Evolutionary conservation across 208 protist species (phyloP).

Genomic region (Porcisia deanei): DNA sequence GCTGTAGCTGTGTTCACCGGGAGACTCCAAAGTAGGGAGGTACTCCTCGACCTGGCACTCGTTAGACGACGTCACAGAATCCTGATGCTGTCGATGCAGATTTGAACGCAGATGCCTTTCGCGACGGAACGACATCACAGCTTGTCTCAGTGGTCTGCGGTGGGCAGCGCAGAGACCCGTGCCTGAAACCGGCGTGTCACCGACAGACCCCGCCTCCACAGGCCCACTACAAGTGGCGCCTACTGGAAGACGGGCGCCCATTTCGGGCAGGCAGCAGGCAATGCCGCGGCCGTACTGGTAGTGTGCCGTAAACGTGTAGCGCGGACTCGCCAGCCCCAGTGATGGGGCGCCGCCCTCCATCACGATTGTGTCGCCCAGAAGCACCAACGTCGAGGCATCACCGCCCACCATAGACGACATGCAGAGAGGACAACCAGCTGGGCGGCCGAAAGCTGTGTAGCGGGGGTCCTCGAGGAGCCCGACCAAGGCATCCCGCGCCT

Average conservation of each 20-base stretch:
- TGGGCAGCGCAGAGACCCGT: conserved; percentile 6
- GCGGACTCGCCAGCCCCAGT: conserved; percentile 33
- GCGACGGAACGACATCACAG: conserved; percentile 7
- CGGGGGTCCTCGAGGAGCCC: conserved; percentile 33
- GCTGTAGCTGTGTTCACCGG: background rate
- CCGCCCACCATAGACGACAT: conserved; percentile 9
- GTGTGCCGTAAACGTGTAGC: conserved; percentile 43
- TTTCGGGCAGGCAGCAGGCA: conserved; percentile 46
- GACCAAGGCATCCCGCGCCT: conserved; percentile 29
- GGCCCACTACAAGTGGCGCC: background rate
- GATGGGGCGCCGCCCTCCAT: conserved; percentile 69
- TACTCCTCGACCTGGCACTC: background rate
- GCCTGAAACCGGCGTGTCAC: background rate
- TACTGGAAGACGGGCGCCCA: background rate
- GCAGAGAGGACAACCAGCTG: conserved; percentile 21
- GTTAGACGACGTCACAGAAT: background rate
- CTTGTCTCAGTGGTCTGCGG: conserved; percentile 1
- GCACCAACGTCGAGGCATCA: conserved; percentile 36
- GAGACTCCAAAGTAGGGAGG: background rate
- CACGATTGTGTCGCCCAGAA: conserved; percentile 58
- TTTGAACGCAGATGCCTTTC: background rate
- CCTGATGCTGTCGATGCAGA: background rate
- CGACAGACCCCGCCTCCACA: background rate
- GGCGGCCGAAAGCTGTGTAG: conserved; percentile 34
- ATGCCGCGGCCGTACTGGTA: conserved; percentile 67